These are phyloP conservation scores for Cadophora luteo-olivacea DNA, from an alignment of 2,329 filamentous ascomycete species.

Conservation along the genomic window DNA sequence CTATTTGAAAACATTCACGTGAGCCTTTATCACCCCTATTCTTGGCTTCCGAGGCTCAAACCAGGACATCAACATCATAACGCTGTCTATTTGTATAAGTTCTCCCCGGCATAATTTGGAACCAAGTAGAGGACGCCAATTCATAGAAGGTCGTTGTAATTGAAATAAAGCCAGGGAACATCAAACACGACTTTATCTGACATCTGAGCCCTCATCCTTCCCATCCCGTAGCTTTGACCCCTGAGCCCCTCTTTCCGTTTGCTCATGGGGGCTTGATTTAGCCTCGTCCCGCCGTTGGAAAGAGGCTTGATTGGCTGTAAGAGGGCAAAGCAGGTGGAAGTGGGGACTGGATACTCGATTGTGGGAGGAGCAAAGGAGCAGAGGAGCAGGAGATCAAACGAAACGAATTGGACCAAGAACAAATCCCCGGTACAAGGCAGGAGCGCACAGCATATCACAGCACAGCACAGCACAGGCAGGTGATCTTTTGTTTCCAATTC, in stretches of 20 bases:
- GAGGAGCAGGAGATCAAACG: not conserved
- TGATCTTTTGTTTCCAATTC: not conserved
- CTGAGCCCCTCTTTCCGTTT: slow-evolving; percentile 9
- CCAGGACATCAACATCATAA: not conserved
- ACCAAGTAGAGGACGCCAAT: not conserved
- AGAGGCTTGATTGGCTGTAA: slow-evolving; percentile 4
- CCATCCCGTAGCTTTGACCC: slow-evolving; percentile 10
- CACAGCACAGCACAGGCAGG: not conserved
- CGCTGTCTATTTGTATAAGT: not conserved
- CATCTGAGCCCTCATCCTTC: not conserved
- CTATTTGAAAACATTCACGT: not conserved
- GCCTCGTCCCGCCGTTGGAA: slow-evolving; percentile 3
- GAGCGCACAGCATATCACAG: too few species aligned
- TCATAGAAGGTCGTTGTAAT: slow-evolving; percentile 1
- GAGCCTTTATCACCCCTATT: not conserved
- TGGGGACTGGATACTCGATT: not conserved
- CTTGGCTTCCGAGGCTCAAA: not conserved
- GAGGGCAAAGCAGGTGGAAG: not conserved
- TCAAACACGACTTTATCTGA: slow-evolving; percentile 14
- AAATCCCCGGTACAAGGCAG: not conserved
- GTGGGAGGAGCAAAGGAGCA: not conserved
- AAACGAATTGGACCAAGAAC: not conserved
- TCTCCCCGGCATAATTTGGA: not conserved
- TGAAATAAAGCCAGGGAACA: slow-evolving; percentile 3
- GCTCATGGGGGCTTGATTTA: slow-evolving; percentile 9